Evolutionary conservation across 2,329 filamentous ascomycete genomes (phyloP).

Genomic region (Exophiala viscosa): DNA sequence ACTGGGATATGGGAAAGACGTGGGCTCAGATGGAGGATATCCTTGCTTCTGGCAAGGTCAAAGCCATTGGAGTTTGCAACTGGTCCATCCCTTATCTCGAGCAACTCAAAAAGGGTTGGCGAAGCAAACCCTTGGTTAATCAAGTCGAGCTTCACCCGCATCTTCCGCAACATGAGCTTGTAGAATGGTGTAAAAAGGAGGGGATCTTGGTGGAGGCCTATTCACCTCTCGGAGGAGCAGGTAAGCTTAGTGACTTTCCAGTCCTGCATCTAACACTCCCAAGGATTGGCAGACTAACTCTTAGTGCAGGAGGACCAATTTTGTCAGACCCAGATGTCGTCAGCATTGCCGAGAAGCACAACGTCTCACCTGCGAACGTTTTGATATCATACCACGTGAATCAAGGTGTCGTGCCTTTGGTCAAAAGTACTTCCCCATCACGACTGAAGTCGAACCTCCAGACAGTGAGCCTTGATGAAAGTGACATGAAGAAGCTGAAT

Average conservation of each 20-base stretch:
- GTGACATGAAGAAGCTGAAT: conserved; percentile 37
- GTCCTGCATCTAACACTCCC: neutral
- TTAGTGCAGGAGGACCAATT: conserved; percentile 32
- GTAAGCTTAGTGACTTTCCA: conserved; percentile 33
- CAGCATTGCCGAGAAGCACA: conserved; percentile 37
- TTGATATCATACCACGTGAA: conserved; percentile 42
- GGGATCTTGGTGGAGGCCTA: conserved; percentile 12
- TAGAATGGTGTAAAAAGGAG: conserved; percentile 25
- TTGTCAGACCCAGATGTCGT: conserved; percentile 37
- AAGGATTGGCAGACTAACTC: conserved; percentile 39
- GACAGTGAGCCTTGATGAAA: conserved; percentile 36
- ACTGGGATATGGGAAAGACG: conserved; percentile 33
- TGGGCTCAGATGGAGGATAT: conserved; percentile 54
- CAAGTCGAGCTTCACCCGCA: conserved; percentile 73
- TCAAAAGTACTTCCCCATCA: conserved; percentile 41
- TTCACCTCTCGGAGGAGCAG: conserved; percentile 40
- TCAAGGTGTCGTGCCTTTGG: conserved; percentile 15
- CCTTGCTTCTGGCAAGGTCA: conserved; percentile 56
- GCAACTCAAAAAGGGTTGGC: conserved; percentile 64
- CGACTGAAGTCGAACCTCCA: conserved; percentile 40
- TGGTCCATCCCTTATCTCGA: conserved; percentile 76
- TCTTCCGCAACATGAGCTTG: conserved; percentile 51
- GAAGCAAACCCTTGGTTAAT: conserved; percentile 66
- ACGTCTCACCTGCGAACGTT: conserved; percentile 37
- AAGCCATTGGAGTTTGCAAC: conserved; percentile 81